Percentiles rank a stretch among this genome's conserved stretches.
phyloP scores from a whole-genome alignment of 805 yeast species.

The Suhomyces sp. region DNA sequence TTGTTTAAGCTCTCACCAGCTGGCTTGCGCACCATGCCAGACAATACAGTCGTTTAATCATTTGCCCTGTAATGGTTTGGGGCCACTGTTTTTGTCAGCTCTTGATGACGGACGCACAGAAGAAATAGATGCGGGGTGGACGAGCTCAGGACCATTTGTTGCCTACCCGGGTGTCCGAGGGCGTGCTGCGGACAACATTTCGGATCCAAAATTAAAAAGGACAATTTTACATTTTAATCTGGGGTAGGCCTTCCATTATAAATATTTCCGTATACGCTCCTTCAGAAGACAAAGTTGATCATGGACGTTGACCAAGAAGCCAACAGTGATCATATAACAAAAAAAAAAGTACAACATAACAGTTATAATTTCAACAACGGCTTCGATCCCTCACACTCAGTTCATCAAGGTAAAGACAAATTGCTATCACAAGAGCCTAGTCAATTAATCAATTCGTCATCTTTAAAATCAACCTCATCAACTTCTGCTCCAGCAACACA shows the following conservation, averaged over 20 bases:
- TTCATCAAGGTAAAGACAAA: not conserved
- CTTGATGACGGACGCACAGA: not conserved
- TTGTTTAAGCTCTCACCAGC: not conserved
- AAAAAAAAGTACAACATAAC: not conserved
- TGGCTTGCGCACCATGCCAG: not conserved
- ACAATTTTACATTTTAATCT: not conserved
- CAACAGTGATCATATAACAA: not conserved
- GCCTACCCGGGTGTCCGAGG: conserved; percentile 1
- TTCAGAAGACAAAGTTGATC: not conserved
- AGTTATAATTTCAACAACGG: not conserved
- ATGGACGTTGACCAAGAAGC: not conserved
- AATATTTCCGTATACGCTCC: conserved; percentile 1
- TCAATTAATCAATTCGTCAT: not conserved
- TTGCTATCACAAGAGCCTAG: not conserved
- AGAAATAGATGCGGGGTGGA: conserved; percentile 3
- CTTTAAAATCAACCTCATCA: not conserved
- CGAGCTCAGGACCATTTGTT: not conserved
- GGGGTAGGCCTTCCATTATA: conserved; percentile 3
- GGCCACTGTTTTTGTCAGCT: not conserved
- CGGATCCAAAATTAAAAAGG: conserved; percentile 1
- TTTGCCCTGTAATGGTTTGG: not conserved
- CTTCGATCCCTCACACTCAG: not conserved
- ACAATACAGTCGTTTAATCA: not conserved
- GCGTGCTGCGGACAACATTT: conserved; percentile 1
- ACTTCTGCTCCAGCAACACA: not conserved